phyloP scores from a whole-genome alignment of 140 eudicot species.

The Oenanthe javanica region DNA sequence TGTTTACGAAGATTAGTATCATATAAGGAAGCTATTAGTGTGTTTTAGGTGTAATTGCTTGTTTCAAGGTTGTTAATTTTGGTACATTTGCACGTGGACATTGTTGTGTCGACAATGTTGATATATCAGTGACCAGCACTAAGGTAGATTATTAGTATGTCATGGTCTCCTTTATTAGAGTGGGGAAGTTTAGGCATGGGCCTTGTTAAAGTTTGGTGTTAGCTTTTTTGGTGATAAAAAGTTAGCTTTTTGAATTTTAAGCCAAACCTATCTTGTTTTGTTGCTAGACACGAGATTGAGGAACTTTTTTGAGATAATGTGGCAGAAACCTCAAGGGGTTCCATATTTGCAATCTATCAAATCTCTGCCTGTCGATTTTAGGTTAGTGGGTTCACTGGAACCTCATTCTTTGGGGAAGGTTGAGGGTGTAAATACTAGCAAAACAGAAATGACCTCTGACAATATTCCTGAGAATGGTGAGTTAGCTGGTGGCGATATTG shows the following conservation, averaged over 20 bases:
- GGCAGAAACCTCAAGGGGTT: conserved; percentile 25
- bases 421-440: conserved; percentile 13
- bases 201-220: conserved; percentile 45
- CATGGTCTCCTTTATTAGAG: conserved; percentile 72
- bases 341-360: conserved; percentile 56
- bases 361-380: conserved; percentile 74
- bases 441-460: conserved; percentile 23
- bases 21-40: conserved; percentile 4
- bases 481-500: conserved; percentile 13
- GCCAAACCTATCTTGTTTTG: conserved; percentile 18
- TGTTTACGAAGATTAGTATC: neutral
- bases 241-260: conserved; percentile 29
- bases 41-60: neutral
- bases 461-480: conserved; percentile 43
- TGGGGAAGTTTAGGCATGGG: conserved; percentile 54
- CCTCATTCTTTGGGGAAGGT: conserved; percentile 13
- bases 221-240: conserved; percentile 33
- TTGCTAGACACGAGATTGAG: conserved; percentile 9
- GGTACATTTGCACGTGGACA: conserved; percentile 21
- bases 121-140: conserved; percentile 32
- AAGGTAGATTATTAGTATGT: conserved; percentile 7
- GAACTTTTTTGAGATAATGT: conserved; percentile 27
- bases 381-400: conserved; percentile 32
- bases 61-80: neutral
- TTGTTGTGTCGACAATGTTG: conserved; percentile 27